Evolutionary conservation across 306 rosid genomes (phyloP), one percentile per base, ranked within the genome.

Genomic region (Citrullus colocynthis): DNA sequence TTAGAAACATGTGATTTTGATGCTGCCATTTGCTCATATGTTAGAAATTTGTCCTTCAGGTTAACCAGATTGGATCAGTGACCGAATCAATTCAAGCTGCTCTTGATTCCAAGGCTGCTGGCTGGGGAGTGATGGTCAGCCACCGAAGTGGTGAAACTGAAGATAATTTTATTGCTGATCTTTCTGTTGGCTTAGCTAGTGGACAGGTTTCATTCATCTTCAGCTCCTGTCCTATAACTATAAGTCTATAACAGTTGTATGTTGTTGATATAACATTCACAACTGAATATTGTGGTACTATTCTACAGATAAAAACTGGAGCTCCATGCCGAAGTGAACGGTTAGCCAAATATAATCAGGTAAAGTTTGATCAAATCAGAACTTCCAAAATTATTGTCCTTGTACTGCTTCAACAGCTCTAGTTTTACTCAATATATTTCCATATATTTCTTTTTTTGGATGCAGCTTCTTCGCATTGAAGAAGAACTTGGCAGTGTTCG

Each of bases 101-200:
- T 64, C 93, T 90, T 61, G 99, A 96, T 87, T 90, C 99, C 41
- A 96, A 96, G 83, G 97, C 98, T 32, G 98, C 99, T 7, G 97
- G 99, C 78, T 96, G 98, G 99, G 98, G 99, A 69, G 98, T 96
- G 82, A 96, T 96, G 99, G 99, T 96, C 79, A 92, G 99, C 87
- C 98, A 96, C 79, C 87, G 98, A 52, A 96, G 99, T 74, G 99
- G 99, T 36, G 99, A 96, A 89, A 96, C 99, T 32, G 98, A 96
- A 81, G 99, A 96, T 81, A 92, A 96, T 88, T 96, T 96, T 85
- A 96, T 96, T 71, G 99, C 99, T 20, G 99, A 96, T 84, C 99
- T 96, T 84, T 90, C 98, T 32, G 97, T 96, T 82, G 99, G 99
- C 70, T 87, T 96, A 90, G 99, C 99, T 61, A 96, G 99, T 77